A percentile compares a stretch with the other conserved stretches of the same genome.
Evolutionary conservation across 345 rosid genomes (phyloP).

Genomic region (Angophora floribunda): DNA sequence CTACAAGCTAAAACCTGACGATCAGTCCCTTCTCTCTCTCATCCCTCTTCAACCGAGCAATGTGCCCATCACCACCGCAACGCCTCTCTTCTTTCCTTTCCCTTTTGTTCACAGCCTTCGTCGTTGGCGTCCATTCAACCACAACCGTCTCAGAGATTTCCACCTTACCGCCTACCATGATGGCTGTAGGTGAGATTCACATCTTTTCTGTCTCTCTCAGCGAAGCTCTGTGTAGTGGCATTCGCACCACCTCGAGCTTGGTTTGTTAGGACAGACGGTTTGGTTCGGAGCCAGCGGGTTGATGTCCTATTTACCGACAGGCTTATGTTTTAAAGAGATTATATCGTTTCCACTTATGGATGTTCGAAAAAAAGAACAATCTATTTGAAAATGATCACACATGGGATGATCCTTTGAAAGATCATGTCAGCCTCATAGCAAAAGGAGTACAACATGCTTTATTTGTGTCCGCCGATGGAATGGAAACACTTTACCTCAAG

Average conservation of each 20-base stretch:
- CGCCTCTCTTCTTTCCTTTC: neutral
- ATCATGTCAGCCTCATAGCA: neutral
- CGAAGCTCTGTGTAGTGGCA: neutral
- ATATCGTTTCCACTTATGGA: neutral
- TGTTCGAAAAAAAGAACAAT: neutral
- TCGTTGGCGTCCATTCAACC: neutral
- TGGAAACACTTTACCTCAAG: neutral
- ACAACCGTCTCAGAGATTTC: neutral
- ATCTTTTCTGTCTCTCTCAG: neutral
- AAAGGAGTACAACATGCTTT: neutral
- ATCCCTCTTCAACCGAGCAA: neutral
- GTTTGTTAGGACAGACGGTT: neutral
- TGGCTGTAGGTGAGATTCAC: neutral
- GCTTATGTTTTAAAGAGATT: neutral
- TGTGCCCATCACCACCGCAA: neutral
- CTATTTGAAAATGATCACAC: neutral
- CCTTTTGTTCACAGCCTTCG: neutral
- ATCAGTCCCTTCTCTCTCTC: neutral
- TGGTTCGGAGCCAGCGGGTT: fast-evolving
- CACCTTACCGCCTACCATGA: neutral
- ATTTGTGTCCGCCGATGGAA: neutral
- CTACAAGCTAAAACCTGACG: neutral
- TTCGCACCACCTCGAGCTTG: neutral
- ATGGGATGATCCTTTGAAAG: neutral
- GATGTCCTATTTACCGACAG: neutral